These are phyloP conservation scores for Hypoxylon intermedium DNA, from an alignment of 495 filamentous ascomycete species.

Conservation along the genomic window DNA sequence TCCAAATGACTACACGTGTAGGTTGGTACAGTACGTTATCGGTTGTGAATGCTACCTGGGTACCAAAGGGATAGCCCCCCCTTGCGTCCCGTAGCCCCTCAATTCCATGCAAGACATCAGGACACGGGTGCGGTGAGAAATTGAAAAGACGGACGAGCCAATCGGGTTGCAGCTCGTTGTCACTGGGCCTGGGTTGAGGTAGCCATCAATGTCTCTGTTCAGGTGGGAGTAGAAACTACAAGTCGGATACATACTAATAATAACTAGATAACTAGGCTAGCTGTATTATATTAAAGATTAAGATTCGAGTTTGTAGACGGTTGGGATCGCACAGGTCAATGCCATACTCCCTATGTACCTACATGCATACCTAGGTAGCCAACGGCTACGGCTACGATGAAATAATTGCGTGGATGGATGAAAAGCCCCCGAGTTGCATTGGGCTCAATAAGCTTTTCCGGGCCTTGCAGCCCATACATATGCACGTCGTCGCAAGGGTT, in stretches of 20 bases:
- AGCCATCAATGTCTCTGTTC: too few species aligned
- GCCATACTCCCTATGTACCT: too few species aligned
- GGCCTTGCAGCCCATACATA: conserved; percentile 11
- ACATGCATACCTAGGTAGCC: too few species aligned
- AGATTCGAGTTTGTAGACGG: too few species aligned
- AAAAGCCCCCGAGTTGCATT: conserved; percentile 8
- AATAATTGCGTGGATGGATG: background rate
- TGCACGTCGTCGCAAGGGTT: conserved; percentile 14
- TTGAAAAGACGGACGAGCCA: conserved; percentile 6
- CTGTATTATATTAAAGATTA: too few species aligned
- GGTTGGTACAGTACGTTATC: too few species aligned
- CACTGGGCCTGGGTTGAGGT: background rate
- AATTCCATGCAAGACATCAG: background rate
- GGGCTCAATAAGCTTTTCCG: conserved; percentile 24
- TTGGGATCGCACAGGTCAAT: too few species aligned
- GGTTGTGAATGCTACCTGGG: too few species aligned
- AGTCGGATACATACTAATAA: too few species aligned
- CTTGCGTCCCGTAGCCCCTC: background rate
- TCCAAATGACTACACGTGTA: too few species aligned
- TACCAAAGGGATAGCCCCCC: background rate
- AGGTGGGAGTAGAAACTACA: too few species aligned
- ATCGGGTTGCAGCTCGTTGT: conserved; percentile 3
- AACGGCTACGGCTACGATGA: background rate
- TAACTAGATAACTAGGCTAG: too few species aligned
- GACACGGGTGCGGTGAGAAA: background rate